Percentiles rank a stretch among this genome's conserved stretches.
phyloP scores from a whole-genome alignment of 805 yeast species.

The Wickerhamomyces strasburgensis region DNA sequence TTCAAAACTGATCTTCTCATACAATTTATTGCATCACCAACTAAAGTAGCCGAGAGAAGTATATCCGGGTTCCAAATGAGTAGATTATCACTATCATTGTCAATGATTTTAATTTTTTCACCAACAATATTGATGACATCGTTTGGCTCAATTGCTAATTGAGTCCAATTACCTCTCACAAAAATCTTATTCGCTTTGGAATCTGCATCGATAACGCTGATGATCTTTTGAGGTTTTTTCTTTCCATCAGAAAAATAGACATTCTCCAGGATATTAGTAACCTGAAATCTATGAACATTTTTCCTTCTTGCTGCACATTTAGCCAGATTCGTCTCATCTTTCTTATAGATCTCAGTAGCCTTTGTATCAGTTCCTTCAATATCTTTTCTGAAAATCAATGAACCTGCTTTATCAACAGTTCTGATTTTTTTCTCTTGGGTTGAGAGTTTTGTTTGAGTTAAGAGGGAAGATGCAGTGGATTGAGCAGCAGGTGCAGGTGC shows the following conservation, averaged over 20 bases:
- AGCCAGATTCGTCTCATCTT: conserved; percentile 25
- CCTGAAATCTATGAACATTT: conserved; percentile 46
- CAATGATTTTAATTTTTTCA: conserved; percentile 37
- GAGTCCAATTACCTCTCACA: conserved; percentile 58
- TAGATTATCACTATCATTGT: conserved; percentile 51
- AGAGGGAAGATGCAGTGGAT: no score
- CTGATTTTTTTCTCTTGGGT: conserved; percentile 22
- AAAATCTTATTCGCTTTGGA: conserved; percentile 37
- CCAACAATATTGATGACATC: conserved; percentile 64
- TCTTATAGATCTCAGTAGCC: conserved; percentile 7
- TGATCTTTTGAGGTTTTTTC: conserved; percentile 42
- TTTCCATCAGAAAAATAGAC: conserved; percentile 28
- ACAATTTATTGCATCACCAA: conserved; percentile 74
- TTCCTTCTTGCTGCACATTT: conserved; percentile 40
- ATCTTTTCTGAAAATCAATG: conserved; percentile 19
- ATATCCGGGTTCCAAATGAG: conserved; percentile 81
- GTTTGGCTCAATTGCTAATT: conserved; percentile 39
- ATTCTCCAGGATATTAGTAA: conserved; percentile 29
- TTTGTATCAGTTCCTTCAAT: conserved; percentile 20
- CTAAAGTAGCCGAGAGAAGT: conserved; percentile 73
- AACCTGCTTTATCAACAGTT: conserved; percentile 20
- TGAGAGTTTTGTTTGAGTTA: conserved; percentile 6
- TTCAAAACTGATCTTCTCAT: conserved; percentile 63
- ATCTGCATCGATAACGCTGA: conserved; percentile 43
- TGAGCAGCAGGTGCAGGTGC: no score